Percentiles rank a stretch among this genome's conserved stretches.
Evolutionary conservation across 768 basidiomycete genomes (phyloP).

Genomic region (Mycena pura): DNA sequence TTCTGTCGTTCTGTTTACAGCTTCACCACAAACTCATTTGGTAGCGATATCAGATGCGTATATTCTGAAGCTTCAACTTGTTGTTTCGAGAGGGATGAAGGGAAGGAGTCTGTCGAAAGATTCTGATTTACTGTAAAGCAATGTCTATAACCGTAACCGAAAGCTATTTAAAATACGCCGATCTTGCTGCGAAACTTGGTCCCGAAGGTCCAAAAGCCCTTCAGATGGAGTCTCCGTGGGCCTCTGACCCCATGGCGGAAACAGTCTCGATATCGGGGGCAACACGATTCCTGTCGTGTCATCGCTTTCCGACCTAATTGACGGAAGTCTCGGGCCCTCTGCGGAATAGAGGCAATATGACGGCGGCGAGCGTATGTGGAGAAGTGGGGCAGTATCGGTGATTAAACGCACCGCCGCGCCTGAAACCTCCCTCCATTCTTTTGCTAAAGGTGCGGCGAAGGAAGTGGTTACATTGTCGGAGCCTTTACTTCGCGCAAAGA

Average conservation of each 20-base stretch:
- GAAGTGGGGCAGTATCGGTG: background rate
- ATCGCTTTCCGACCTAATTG: background rate
- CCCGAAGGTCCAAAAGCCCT: background rate
- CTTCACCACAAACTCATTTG: too few species aligned
- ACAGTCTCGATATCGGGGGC: slow-evolving; percentile 5
- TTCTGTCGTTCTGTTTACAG: too few species aligned
- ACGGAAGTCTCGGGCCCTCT: background rate
- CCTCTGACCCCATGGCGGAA: background rate
- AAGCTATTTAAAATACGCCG: slow-evolving; percentile 23
- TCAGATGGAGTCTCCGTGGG: background rate
- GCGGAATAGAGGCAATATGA: background rate
- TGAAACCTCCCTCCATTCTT: background rate
- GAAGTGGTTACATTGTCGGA: slow-evolving; percentile 3
- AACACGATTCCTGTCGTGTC: background rate
- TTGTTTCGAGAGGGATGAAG: too few species aligned
- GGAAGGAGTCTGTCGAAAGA: background rate
- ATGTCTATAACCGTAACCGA: slow-evolving; percentile 3
- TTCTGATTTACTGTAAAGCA: background rate
- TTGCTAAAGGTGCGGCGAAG: background rate
- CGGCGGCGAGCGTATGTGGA: background rate
- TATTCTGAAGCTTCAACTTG: too few species aligned
- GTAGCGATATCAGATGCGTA: too few species aligned
- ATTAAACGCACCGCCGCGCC: background rate
- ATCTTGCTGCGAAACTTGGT: slow-evolving; percentile 11
- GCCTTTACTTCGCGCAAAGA: slow-evolving; percentile 60